Percentiles rank a stretch among this genome's conserved stretches.
Conservation (phyloP, 352 stramenopile species). For the Globisporangium viniferum region DNA sequence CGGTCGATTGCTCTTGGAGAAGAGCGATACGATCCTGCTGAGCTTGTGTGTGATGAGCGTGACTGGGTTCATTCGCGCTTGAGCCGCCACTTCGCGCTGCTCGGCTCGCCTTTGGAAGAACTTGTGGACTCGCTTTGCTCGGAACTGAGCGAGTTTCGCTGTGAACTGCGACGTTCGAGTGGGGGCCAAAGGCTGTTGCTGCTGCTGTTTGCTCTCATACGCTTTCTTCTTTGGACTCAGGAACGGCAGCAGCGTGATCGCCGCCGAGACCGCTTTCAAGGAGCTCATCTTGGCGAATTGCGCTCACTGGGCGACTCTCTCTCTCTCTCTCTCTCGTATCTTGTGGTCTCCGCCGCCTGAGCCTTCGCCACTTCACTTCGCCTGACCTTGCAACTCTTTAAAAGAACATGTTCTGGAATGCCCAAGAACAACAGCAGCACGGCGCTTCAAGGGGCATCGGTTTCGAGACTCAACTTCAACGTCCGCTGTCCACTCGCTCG, state of each 20-base stretch:
- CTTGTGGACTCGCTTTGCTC: not conserved
- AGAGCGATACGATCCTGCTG: not conserved
- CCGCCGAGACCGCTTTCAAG: not conserved
- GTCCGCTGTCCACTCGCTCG: not conserved
- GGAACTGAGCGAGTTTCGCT: conserved; percentile 1
- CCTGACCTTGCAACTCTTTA: not conserved
- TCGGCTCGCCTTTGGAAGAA: conserved; percentile 11
- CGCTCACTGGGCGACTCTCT: not conserved
- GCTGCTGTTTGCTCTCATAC: not conserved
- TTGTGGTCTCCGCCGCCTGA: too few species aligned
- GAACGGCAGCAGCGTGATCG: conserved; percentile 16
- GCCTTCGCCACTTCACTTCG: not conserved
- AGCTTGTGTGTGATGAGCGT: conserved; percentile 12
- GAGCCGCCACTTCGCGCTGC: conserved; percentile 6
- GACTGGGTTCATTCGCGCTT: not conserved
- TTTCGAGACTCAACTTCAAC: not conserved
- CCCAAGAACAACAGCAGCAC: not conserved
- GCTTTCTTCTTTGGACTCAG: not conserved
- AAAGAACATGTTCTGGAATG: not conserved
- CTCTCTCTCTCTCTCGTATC: too few species aligned
- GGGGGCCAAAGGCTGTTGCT: not conserved
- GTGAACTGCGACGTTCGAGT: not conserved
- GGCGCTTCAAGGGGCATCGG: not conserved
- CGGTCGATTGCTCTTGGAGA: conserved; percentile 9
- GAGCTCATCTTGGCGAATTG: not conserved